Evolutionary conservation across 306 rosid species (phyloP).

Genomic region (Ammopiptanthus mongolicus): DNA sequence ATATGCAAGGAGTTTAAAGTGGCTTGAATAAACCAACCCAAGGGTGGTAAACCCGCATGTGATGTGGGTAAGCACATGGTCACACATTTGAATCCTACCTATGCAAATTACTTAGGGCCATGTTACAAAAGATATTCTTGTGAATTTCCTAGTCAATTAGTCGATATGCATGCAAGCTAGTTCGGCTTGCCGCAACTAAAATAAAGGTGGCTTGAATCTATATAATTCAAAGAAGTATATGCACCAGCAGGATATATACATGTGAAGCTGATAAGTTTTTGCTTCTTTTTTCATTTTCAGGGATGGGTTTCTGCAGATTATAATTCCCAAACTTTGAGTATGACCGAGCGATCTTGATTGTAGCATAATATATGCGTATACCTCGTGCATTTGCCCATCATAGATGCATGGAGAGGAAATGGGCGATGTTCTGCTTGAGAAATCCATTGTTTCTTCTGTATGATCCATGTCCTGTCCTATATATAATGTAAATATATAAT

Average conservation of each 20-base stretch:
- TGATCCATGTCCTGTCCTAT: neutral
- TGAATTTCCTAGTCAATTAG: too few species aligned
- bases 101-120: too few species aligned
- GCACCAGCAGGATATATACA: neutral
- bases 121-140: too few species aligned
- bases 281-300: constrained; percentile 35
- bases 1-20: neutral
- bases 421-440: neutral
- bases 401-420: neutral
- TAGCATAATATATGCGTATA: neutral
- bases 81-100: too few species aligned
- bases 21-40: neutral
- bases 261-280: constrained; percentile 1
- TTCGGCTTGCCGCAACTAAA: neutral
- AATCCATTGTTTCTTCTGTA: neutral
- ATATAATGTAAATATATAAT: neutral
- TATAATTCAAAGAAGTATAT: neutral
- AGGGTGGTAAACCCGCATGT: neutral
- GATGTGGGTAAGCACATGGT: too few species aligned
- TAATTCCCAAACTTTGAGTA: constrained; percentile 59
- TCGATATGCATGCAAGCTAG: neutral
- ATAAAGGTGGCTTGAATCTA: neutral
- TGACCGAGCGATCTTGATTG: neutral
- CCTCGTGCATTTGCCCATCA: neutral
- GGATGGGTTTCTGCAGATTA: constrained; percentile 69